These are phyloP conservation scores for Hysterium pulicare DNA, from an alignment of 2,329 filamentous ascomycete species.

Conservation along the genomic window DNA sequence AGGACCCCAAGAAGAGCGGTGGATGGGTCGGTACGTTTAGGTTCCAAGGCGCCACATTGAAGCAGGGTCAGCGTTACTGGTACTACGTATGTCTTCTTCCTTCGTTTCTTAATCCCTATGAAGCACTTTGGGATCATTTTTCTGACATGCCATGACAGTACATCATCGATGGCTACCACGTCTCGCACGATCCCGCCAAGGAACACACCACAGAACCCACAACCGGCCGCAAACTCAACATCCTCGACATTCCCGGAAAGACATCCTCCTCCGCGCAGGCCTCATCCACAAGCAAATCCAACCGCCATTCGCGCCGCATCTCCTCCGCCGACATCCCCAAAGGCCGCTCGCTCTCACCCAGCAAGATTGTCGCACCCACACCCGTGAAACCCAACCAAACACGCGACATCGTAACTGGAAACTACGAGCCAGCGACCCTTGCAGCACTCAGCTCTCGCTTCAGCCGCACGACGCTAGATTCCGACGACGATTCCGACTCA, in stretches of 20 bases:
- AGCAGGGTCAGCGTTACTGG: conserved; percentile 93
- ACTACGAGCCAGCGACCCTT: conserved; percentile 72
- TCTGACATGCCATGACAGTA: too few relatives aligned
- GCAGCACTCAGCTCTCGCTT: conserved; percentile 79
- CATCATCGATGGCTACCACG: conserved; percentile 98
- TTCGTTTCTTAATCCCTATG: too few relatives aligned
- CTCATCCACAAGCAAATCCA: conserved; percentile 44
- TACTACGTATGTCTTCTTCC: conserved; percentile 69
- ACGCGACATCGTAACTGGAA: conserved; percentile 77
- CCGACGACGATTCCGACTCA: conserved; percentile 60
- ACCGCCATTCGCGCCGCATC: conserved; percentile 51
- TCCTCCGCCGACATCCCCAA: conserved; percentile 68
- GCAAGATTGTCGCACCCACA: conserved; percentile 87
- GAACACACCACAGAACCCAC: conserved; percentile 90
- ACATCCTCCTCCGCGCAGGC: conserved; percentile 40
- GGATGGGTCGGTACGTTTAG: conserved; percentile 96
- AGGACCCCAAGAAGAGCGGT: conserved; percentile 83
- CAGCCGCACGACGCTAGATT: conserved; percentile 56
- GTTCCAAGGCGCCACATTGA: conserved; percentile 83
- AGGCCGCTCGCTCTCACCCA: conserved; percentile 82
- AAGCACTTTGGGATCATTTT: too few relatives aligned
- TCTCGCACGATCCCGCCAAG: conserved; percentile 91
- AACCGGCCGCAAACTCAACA: conserved; percentile 94
- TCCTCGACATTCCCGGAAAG: conserved; percentile 80
- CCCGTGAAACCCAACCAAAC: conserved; percentile 85